Evolutionary conservation across 345 rosid species (phyloP), one percentile per base, ranked within the genome.

Genomic region (Balakata baccata): DNA sequence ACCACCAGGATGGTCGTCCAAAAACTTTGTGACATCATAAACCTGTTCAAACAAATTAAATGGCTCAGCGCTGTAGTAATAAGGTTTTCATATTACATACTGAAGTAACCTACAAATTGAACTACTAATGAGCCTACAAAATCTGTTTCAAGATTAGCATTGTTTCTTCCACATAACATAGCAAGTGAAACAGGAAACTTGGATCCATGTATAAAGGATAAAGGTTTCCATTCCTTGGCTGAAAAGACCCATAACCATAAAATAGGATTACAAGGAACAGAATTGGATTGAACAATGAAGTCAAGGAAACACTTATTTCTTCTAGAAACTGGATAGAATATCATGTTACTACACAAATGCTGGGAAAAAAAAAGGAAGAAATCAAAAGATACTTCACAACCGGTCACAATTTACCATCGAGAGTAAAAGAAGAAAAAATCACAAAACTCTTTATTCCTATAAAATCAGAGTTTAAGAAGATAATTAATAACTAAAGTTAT

Each of bases 1-100:
- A 14, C 80, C 75, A 17, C 76, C 80, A 22, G 80, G 80, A 65
- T 77, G 80, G 16, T 77, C 80, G 25, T 77, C 80, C 72, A 71
- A 59, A 51, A 77, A 77, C 61, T 61, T 78, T 14, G 74, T 78
- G 38, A 78, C 76, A 29, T 73, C 58, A 14, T 78, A 68, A 12
- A 73, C 81, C 78, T 79, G 71, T 38, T 68, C 56, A 57, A 50
- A 25, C 20, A 46, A 66, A 49, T 45, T n/a, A 56, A 22, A 56
- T 56, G 45, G 51, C 22, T 46, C 39, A 74, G 25, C 17, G 69
- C 64, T 29, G 47, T 10, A 67, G 74, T 45, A 20, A 13, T 10
- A 43, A 11, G 0, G 14, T 41, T 65, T 22, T 20, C 50, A 2
- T 43, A 20, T 7, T 29, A n/a, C 5, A 39, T 17, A 20, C 12